Evolutionary conservation across 1,284 basidiomycete species (phyloP), one percentile per base, ranked within the genome.

Genomic region (Dichomitus squalens): DNA sequence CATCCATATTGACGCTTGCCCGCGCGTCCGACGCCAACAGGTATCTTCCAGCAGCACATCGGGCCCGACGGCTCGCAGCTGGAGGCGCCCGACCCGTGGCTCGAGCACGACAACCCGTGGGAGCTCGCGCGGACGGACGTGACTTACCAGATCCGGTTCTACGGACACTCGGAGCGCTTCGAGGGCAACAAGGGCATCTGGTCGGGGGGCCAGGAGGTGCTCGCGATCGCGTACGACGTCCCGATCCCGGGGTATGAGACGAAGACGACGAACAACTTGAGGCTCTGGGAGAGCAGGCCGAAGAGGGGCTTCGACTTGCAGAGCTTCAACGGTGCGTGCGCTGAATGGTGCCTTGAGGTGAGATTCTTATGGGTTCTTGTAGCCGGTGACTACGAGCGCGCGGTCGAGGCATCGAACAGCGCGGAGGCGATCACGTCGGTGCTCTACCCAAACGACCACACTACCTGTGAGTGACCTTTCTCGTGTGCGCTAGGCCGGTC

Each of bases 21-120:
- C n/a, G n/a, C n/a, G n/a, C n/a, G 3, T 21, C 7, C 21, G 34
- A 14, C 18, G 27, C 2, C 2, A 12, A 4, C 35, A 61, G 56
- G 59, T 23, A 95, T 97, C 75, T 97, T 97, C 84, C 91, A 95
- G 74, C 95, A 97, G 76, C 83, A 95, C 55, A 93, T 93, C 69
- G 84, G 85, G 11, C 85, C 92, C 9, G 88, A 92, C 56, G 93
- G 93, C 20, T 84, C 66, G 47, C 92, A 95, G 72, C 86, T 95
- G 6, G 93, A 95, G 78, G 93, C 92, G 3, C 93, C 94, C 8
- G 95, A 96, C 73, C 93, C 94, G 60, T 96, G 94, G 94, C 79
- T 96, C 38, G 88, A 93, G 58, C 80, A 90, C 66, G 87, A 90
- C 67, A 95, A 93, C 73, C 88, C 90, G 43, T 93, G 93, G 93